Base-by-base conservation (phyloP, 805 yeast species). In the Candida wancherniae region DNA sequence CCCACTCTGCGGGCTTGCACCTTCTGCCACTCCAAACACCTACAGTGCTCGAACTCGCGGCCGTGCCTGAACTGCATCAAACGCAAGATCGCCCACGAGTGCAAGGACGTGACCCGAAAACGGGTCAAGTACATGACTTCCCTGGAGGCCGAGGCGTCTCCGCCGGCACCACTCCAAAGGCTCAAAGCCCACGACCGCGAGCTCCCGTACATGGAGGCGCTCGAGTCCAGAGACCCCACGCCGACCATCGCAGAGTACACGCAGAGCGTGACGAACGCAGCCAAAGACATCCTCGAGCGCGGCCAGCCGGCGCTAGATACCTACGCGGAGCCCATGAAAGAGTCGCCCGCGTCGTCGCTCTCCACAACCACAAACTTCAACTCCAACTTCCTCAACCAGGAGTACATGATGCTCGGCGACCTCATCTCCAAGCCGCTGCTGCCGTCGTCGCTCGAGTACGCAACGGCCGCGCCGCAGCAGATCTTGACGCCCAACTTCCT, bases 1-100 rank as follows among this genome's bases (percentile, higher is more conserved):
- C 85, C 87, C 4, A 76, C 81, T 2, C 58, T 73, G 6, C 67
- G 80, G 26, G 92, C 90, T 2, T 82, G 92, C 48, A 67, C 67
- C 12, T 79, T 80, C 49, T 82, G 90, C 52, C 86, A 81, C 48
- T 57, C 67, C 15, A 82, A 82, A 42, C 92, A 81, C 46, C 62
- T 82, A 9, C 88, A 81, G 44, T 82, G 90, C 52, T 83, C 81
- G 39, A 58, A 71, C 34, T 64, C 69, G 16, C 58, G 92, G 35
- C 90, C 92, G 0, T 82, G 90, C 46, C 68, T 68, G 41, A 82
- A 82, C 50, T 82, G 92, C 55, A 45, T 66, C 13, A 81, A 80
- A 49, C 55, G 88, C 34, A 73, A 75, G 14, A 51, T 75, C n/a
- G 69, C 61, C 2, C 70, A 63, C 32, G 46, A 62, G 9, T 82